Evolutionary conservation across 352 stramenopile genomes (phyloP).

Genomic region (Aphanomyces cochlioides): DNA sequence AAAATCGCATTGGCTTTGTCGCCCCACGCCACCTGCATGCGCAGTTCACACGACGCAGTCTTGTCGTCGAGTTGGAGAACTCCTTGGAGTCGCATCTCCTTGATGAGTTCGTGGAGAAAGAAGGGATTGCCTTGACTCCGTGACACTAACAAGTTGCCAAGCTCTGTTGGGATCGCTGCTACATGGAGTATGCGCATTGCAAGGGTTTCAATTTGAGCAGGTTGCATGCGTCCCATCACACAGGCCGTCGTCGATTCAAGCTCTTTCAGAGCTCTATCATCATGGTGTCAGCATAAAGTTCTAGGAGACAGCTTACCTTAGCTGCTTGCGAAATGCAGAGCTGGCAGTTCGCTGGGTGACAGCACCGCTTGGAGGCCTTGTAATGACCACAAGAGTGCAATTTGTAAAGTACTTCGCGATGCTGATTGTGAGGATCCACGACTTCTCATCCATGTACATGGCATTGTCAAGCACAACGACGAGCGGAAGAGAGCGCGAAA

Average conservation of each 20-base stretch:
- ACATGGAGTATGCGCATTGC: constrained; percentile 65
- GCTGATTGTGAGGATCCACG: constrained; percentile 74
- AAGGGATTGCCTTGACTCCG: constrained; percentile 78
- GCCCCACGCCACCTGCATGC: constrained; percentile 74
- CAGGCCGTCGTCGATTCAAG: constrained; percentile 51
- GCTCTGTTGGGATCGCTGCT: constrained; percentile 48
- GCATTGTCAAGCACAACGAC: constrained; percentile 81
- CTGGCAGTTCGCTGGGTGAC: constrained; percentile 68
- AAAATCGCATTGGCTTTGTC: constrained; percentile 66
- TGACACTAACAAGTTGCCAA: constrained; percentile 64
- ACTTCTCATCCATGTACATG: constrained; percentile 87
- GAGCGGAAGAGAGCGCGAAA: constrained; percentile 61
- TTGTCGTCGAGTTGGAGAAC: constrained; percentile 62
- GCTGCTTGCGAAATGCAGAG: constrained; percentile 67
- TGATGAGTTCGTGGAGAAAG: constrained; percentile 80
- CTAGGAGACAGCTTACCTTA: constrained; percentile 33
- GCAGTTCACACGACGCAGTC: constrained; percentile 55
- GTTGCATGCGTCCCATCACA: constrained; percentile 51
- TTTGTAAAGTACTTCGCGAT: constrained; percentile 86
- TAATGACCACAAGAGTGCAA: constrained; percentile 68
- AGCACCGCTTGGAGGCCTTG: constrained; percentile 59
- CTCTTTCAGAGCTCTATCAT: constrained; percentile 50
- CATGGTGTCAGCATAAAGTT: not conserved
- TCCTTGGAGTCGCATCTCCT: constrained; percentile 65
- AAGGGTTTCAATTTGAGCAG: constrained; percentile 56